These are phyloP conservation scores for Aspergillus sclerotiicarbonarius DNA, from an alignment of 495 filamentous ascomycete genomes.

Conservation along the genomic window DNA sequence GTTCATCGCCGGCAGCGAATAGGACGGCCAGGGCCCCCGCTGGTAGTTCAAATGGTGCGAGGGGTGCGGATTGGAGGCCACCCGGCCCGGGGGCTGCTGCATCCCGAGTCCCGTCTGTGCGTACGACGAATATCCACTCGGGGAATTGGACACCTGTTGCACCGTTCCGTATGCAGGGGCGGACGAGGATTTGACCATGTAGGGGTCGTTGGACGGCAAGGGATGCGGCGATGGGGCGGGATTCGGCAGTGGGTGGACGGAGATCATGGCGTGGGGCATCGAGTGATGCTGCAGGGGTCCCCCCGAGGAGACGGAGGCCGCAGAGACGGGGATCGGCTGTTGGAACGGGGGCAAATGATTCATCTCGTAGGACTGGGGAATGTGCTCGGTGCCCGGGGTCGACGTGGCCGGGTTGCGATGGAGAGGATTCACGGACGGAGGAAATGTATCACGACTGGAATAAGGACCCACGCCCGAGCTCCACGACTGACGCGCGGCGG, in stretches of 20 bases:
- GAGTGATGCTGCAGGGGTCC: constrained; percentile 29
- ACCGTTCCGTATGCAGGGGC: constrained; percentile 55
- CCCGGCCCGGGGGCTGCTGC: constrained; percentile 50
- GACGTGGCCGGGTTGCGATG: constrained; percentile 49
- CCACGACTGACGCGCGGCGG: constrained; percentile 47
- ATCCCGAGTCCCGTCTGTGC: constrained; percentile 61
- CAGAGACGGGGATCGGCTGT: constrained; percentile 49
- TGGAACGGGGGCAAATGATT: constrained; percentile 58
- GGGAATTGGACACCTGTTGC: constrained; percentile 63
- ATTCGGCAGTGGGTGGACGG: constrained; percentile 38
- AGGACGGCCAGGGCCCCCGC: constrained; percentile 54
- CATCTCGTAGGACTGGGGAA: constrained; percentile 59
- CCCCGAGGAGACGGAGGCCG: constrained; percentile 9
- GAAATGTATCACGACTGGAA: constrained; percentile 51
- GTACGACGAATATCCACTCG: constrained; percentile 56
- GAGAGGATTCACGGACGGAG: constrained; percentile 47
- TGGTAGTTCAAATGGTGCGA: constrained; percentile 45
- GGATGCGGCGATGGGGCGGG: constrained; percentile 61
- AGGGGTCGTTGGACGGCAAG: constrained; percentile 61
- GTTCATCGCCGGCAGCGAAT: constrained; percentile 57
- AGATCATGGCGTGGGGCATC: constrained; percentile 39
- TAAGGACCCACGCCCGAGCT: constrained; percentile 38
- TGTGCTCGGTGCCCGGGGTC: constrained; percentile 45
- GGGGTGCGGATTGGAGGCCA: constrained; percentile 53
- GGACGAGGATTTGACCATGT: constrained; percentile 57